These are phyloP conservation scores for Trichosanthes cucumerina DNA, from an alignment of 306 rosid genomes.

Conservation along the genomic window DNA sequence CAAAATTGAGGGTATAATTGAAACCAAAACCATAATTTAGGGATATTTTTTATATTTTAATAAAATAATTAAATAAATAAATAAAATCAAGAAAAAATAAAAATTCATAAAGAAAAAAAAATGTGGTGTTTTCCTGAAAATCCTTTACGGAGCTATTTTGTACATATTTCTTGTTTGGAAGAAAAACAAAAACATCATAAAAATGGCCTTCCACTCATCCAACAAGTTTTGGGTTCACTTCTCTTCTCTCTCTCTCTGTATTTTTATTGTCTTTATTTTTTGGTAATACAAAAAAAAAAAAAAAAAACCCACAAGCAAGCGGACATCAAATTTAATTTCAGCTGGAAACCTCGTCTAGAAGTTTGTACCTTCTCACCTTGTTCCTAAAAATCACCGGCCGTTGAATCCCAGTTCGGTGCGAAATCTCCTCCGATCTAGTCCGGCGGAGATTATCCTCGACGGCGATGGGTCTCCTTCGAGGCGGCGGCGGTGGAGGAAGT, in stretches of 20 bases:
- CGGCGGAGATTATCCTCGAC: conserved; percentile 45
- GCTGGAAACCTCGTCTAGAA: conserved; percentile 90
- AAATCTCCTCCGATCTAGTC: conserved; percentile 46
- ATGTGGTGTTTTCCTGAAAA: too few species aligned
- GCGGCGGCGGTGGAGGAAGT: neutral
- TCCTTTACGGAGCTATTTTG: neutral
- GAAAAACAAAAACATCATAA: neutral
- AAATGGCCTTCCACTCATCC: neutral
- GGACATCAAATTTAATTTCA: conserved; percentile 8
- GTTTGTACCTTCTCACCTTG: conserved; percentile 93
- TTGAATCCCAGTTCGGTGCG: conserved; percentile 28
- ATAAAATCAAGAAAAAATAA: too few species aligned
- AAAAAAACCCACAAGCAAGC: neutral
- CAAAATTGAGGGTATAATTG: too few species aligned
- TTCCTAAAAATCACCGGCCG: conserved; percentile 52
- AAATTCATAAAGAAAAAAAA: too few species aligned
- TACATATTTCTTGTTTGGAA: neutral
- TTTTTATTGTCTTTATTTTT: neutral
- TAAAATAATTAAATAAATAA: too few species aligned
- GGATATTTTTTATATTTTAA: too few species aligned
- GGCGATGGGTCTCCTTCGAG: neutral
- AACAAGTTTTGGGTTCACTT: neutral
- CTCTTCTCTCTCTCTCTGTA: neutral
- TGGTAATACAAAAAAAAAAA: neutral
- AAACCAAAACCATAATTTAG: too few species aligned